Evolutionary conservation across 176 grass and related monocot species (phyloP).

Genomic region (Oryza glumipatula): DNA sequence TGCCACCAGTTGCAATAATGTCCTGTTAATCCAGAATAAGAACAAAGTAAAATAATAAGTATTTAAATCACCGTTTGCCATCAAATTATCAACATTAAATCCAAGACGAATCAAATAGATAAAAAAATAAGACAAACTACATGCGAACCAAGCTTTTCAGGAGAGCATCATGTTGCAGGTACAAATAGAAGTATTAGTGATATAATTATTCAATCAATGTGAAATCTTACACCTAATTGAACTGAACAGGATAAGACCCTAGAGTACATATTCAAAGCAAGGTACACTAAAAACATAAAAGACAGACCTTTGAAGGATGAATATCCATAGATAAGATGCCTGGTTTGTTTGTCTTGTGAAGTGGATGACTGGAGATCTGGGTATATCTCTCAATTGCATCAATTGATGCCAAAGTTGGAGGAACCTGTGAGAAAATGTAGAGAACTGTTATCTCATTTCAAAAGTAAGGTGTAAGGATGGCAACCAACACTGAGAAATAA

Average conservation of each 20-base stretch:
- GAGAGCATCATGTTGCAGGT: background rate
- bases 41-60: constrained; percentile 33
- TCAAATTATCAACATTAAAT: constrained; percentile 21
- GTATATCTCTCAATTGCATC: constrained; percentile 87
- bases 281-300: background rate
- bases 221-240: constrained; percentile 13
- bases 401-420: constrained; percentile 64
- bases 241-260: background rate
- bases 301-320: constrained; percentile 89
- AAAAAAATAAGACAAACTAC: background rate
- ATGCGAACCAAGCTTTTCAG: background rate
- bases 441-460: constrained; percentile 4
- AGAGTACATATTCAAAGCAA: constrained; percentile 23
- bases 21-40: constrained; percentile 62
- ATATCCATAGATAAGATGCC: constrained; percentile 95
- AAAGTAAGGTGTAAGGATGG: constrained; percentile 9
- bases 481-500: background rate
- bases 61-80: constrained; percentile 27
- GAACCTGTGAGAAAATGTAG: constrained; percentile 51
- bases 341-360: constrained; percentile 97
- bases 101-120: background rate
- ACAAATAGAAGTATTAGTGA: constrained; percentile 11
- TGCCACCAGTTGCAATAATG: constrained; percentile 87
- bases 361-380: constrained; percentile 91
- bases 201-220: constrained; percentile 12